Conservation (phyloP, 1,139 yeast genomes). For the Casaregolazyma suthepensis region DNA sequence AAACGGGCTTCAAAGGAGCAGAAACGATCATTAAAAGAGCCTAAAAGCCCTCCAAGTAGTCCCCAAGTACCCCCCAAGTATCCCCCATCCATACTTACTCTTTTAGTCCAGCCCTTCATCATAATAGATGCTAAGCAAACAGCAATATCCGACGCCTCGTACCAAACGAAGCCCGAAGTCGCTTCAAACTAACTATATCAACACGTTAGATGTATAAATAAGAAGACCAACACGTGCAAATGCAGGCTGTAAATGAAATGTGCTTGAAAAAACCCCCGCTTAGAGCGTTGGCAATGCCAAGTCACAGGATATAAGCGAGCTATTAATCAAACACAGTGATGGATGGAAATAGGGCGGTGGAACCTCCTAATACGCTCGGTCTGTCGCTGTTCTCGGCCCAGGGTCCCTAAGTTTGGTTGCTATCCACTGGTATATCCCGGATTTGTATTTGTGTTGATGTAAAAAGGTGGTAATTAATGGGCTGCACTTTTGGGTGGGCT, state of each 20-base stretch:
- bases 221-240: background rate
- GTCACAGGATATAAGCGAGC: background rate
- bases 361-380: background rate
- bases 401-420: background rate
- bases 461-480: background rate
- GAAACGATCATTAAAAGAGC: too few species aligned
- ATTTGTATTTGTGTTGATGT: background rate
- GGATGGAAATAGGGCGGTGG: background rate
- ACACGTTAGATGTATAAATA: background rate
- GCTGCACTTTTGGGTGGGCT: background rate
- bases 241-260: background rate
- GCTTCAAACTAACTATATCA: background rate
- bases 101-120: slow-evolving; percentile 39
- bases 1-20: too few species aligned
- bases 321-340: background rate
- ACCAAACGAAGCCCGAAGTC: background rate
- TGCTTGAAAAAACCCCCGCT: background rate
- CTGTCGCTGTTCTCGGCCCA: background rate
- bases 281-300: background rate
- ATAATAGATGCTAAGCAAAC: slow-evolving; percentile 3
- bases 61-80: too few species aligned
- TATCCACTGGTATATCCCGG: background rate
- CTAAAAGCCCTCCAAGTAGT: too few species aligned
- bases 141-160: background rate
- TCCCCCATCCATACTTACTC: slow-evolving; percentile 21